Conservation (phyloP, 2,329 filamentous ascomycete species). For the Davidsoniella neocaledoniae region DNA sequence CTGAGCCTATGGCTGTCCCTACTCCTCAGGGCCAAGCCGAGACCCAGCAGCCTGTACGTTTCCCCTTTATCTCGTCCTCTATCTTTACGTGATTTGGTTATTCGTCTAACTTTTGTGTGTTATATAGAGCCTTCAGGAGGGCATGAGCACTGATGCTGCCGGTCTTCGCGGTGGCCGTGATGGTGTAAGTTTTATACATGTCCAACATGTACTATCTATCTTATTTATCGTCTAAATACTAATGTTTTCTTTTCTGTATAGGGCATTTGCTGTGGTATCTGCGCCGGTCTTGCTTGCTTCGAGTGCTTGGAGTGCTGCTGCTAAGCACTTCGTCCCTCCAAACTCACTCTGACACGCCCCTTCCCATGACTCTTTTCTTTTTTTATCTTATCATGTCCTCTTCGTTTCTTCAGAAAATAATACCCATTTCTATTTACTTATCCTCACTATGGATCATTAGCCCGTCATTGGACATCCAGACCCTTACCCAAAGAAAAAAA, state of each 20-base stretch:
- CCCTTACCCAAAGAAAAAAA: too few relatives aligned
- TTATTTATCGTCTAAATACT: neutral
- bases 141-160: constrained; percentile 1
- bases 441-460: too few relatives aligned
- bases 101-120: neutral
- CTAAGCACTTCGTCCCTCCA: constrained; percentile 10
- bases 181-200: constrained; percentile 4
- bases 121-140: neutral
- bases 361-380: neutral
- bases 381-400: neutral
- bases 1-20: constrained; percentile 1
- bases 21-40: neutral
- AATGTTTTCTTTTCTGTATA: constrained; percentile 9
- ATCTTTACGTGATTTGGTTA: neutral
- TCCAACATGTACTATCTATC: neutral
- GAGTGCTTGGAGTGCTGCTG: constrained; percentile 21
- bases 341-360: neutral
- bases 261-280: constrained; percentile 25
- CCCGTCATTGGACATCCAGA: too few relatives aligned
- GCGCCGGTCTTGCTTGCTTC: constrained; percentile 25
- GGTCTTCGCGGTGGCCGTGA: constrained; percentile 6
- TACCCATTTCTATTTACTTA: too few relatives aligned
- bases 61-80: too few relatives aligned
- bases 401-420: neutral
- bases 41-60: constrained; percentile 8